Evolutionary conservation across 164 flowering plant species (phyloP), one percentile per base, ranked within the genome.

Genomic region (Platanus orientalis): DNA sequence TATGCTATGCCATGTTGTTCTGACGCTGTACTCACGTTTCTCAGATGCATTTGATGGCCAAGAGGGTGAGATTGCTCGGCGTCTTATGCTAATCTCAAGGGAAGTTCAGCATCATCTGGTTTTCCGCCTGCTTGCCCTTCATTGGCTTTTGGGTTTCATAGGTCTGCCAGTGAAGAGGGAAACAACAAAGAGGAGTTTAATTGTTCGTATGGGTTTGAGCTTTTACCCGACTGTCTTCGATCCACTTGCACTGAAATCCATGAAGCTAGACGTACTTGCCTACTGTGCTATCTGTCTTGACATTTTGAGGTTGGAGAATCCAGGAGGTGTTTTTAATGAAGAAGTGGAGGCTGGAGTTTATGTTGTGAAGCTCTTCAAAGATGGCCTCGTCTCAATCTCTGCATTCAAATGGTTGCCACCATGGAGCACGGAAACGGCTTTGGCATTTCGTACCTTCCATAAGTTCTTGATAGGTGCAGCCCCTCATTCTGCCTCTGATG

Each of bases 351-450:
- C 39, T 23, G 71, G 59, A 42, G 68, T 74, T 59, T 66, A 70
- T 58, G 70, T 66, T 24, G 83, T 73, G 70, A 88, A 81, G 78
- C 73, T 86, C 34, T 88, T 94, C 61, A 76, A 86, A 67, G 89
- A 88, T 58, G 87, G 88, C 26, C 84, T 91, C 57, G 75, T 86
- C 20, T 91, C 84, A 62, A 92, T 91, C 60, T 87, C 92, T 0
- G 82, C 80, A 36, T 94, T 88, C 74, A 84, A 89, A 68, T 91
- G 96, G 96, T 67, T 94, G 77, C 96, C 97, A 14, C 84, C 93
- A 13, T 83, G 90, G 88, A 91, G 97, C 82, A 72, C 94, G 0
- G 99, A 94, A 75, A 91, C 96, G 60, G 78, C 86, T 1, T 88
- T 91, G 65, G 96, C 96, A 10, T 91, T 89, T 56, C 91, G 92